phyloP scores from a whole-genome alignment of 495 filamentous ascomycete species.

The Hypoxylon trugodes region DNA sequence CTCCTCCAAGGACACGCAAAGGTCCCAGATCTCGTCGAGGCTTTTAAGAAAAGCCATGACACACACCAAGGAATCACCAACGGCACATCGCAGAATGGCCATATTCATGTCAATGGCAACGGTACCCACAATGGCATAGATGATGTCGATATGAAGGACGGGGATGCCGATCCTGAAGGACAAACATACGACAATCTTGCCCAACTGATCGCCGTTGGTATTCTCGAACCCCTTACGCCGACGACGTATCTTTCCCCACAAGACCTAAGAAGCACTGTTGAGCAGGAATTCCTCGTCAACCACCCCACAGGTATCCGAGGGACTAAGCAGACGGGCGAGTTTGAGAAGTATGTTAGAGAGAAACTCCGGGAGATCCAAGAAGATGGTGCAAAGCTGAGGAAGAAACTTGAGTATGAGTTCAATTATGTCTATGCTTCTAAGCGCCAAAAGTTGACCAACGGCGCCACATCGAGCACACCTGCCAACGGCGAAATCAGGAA shows the following conservation, averaged over 20 bases:
- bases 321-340: slow-evolving; percentile 65
- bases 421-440: slow-evolving; percentile 47
- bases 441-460: slow-evolving; percentile 57
- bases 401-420: slow-evolving; percentile 55
- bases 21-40: slow-evolving; percentile 71
- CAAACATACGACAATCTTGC: slow-evolving; percentile 52
- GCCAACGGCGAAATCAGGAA: slow-evolving; percentile 50
- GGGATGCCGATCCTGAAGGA: slow-evolving; percentile 39
- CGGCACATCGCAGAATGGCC: slow-evolving; percentile 24
- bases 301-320: slow-evolving; percentile 52
- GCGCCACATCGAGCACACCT: slow-evolving; percentile 37
- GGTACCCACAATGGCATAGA: slow-evolving; percentile 10
- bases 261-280: slow-evolving; percentile 48
- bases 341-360: slow-evolving; percentile 61
- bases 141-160: slow-evolving; percentile 34
- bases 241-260: slow-evolving; percentile 51
- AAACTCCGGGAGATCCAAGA: slow-evolving; percentile 59
- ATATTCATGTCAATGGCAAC: slow-evolving; percentile 32
- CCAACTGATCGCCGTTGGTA: slow-evolving; percentile 54
- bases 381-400: slow-evolving; percentile 57
- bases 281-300: slow-evolving; percentile 53
- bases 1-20: slow-evolving; percentile 79
- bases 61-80: slow-evolving; percentile 37
- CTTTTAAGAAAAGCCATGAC: slow-evolving; percentile 47
- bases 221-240: slow-evolving; percentile 52